Base-by-base conservation (phyloP, 345 rosid genomes). In the Salix purpurea region DNA sequence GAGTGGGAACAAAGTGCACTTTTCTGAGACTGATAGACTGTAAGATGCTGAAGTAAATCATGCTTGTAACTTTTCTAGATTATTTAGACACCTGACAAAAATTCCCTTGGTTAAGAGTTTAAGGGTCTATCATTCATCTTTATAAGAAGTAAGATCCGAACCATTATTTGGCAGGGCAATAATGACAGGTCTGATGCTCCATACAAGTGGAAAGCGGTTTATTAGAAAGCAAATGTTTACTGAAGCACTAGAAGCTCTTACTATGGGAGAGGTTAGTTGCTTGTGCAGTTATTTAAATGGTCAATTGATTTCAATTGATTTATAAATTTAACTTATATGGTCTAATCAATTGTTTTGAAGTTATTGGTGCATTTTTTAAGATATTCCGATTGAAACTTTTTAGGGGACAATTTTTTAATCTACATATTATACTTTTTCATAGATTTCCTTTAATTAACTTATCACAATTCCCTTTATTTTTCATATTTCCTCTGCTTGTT, bases 171-270 rank as follows among this genome's bases (percentile, higher is more conserved):
- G 78, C 83, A 93, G 99, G 82, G 94, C 96, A 10, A 86, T 89
- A 70, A 91, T 93, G 98, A 93, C 89, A 92, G 99, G 97, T 68
- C 86, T 96, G 85, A 91, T 93, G 93, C 90, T 96, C 75, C 97
- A 96, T 72, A 83, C 93, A 23, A 91, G 87, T 79, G 98, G 86
- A 24, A 95, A 95, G 82, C 86, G 83, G 42, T 78, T 93, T 52
- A 86, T 96, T 11, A 85, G 65, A 77, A 89, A 60, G 77, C 84
- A 86, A 58, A 84, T 83, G 91, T 91, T 83, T 77, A 77, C 84
- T 68, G 98, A 96, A 84, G 99, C 98, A 34, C 24, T 93, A 46
- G 97, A 96, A 87, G 94, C 91, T 74, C 98, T 96, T 65, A 83
- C 86, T 52, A 96, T 90, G 98, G 97, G 94, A 42, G 97, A 95